phyloP scores from a whole-genome alignment of 1,284 basidiomycete species.

The Takashimella koratensis region DNA sequence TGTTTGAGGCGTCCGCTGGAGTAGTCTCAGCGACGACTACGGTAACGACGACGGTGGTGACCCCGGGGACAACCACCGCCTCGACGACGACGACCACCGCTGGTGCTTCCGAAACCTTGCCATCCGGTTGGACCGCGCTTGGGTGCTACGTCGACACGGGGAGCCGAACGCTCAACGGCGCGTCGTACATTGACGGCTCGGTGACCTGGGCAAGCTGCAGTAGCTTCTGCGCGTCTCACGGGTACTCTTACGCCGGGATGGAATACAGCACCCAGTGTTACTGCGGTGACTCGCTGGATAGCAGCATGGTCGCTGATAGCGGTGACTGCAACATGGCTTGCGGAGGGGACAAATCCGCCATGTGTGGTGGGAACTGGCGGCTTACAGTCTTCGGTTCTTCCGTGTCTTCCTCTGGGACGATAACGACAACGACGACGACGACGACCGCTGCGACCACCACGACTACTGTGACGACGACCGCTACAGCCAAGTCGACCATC shows the following conservation, averaged over 20 bases:
- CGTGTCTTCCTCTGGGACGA: neutral
- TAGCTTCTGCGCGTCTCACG: neutral
- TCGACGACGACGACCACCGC: slow-evolving; percentile 25
- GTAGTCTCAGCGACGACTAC: neutral
- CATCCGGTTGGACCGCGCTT: neutral
- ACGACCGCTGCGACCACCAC: neutral
- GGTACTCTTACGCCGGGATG: neutral
- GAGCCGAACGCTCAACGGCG: slow-evolving; percentile 1
- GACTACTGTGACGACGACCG: slow-evolving; percentile 1
- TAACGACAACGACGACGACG: neutral
- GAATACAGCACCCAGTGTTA: slow-evolving; percentile 11
- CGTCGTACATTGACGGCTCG: neutral
- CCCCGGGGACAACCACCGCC: slow-evolving; percentile 6
- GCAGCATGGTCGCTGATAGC: neutral
- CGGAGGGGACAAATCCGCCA: neutral
- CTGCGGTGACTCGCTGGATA: neutral
- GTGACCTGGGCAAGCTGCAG: neutral
- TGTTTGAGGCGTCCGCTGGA: neutral
- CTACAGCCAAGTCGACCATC: slow-evolving; percentile 6
- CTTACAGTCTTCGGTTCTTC: neutral
- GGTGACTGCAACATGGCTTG: neutral
- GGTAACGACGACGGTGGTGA: neutral
- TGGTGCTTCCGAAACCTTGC: neutral
- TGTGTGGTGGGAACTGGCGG: neutral
- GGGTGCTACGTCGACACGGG: neutral